Evolutionary conservation across 805 yeast genomes (phyloP).

Genomic region (Ogataea nakhonphanomensis): DNA sequence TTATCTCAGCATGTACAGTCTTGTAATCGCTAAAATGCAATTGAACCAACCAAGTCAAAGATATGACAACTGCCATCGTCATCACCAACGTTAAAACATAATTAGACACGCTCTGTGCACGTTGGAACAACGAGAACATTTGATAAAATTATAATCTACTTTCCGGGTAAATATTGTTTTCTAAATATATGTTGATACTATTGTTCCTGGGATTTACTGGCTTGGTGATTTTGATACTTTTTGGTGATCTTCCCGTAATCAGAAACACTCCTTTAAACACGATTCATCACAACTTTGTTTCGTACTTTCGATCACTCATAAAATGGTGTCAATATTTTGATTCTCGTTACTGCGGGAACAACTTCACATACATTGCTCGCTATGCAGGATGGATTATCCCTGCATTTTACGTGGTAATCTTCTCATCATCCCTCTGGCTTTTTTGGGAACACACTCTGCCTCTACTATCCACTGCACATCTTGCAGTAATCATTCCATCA

Average conservation of each 20-base stretch:
- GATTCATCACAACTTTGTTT: not conserved
- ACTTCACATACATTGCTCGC: constrained; percentile 19
- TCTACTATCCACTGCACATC: constrained; percentile 13
- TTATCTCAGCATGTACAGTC: constrained; percentile 30
- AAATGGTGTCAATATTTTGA: not conserved
- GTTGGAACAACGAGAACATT: constrained; percentile 22
- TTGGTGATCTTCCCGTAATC: constrained; percentile 47
- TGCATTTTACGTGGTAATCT: constrained; percentile 35
- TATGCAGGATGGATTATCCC: constrained; percentile 44
- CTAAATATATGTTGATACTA: constrained; percentile 1
- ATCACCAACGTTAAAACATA: constrained; percentile 51
- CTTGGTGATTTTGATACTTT: constrained; percentile 34
- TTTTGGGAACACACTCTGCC: constrained; percentile 24
- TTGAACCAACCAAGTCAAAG: constrained; percentile 47
- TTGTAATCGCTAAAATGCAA: constrained; percentile 45
- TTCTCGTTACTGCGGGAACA: constrained; percentile 11
- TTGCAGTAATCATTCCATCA: constrained; percentile 30
- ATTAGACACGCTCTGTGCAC: constrained; percentile 48
- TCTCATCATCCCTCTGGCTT: constrained; percentile 28
- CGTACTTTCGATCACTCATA: not conserved
- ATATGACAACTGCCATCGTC: constrained; percentile 44
- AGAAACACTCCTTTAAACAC: constrained; percentile 28
- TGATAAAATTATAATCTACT: not conserved
- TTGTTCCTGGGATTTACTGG: constrained; percentile 10
- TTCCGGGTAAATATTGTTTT: constrained; percentile 4